Conservation (phyloP, 495 filamentous ascomycete genomes). For the Trichoderma asperelloides region DNA sequence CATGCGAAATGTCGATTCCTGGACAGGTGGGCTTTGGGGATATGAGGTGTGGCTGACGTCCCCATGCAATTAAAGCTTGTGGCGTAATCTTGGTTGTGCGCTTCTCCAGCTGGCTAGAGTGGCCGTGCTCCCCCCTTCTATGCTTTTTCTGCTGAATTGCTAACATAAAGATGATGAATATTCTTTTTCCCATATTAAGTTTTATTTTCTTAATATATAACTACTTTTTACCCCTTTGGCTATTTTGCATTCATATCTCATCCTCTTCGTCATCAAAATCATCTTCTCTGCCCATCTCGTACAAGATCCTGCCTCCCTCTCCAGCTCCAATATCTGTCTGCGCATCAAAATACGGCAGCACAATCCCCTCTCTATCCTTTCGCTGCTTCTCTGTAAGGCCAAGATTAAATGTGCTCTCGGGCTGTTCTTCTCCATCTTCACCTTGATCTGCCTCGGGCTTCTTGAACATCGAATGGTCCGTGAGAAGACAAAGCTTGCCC, state of each 20-base stretch:
- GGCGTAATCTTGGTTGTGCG: not conserved
- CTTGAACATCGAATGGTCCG: constrained; percentile 63
- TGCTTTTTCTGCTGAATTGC: too few relatives aligned
- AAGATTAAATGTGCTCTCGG: constrained; percentile 68
- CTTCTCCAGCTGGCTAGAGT: not conserved
- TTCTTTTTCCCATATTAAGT: too few relatives aligned
- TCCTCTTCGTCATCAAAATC: constrained; percentile 99
- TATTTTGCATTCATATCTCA: constrained; percentile 55
- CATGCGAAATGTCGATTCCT: not conserved
- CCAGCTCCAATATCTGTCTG: constrained; percentile 69
- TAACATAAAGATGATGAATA: too few relatives aligned
- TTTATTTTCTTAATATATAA: not conserved
- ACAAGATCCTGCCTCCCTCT: constrained; percentile 83
- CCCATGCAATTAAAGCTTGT: not conserved
- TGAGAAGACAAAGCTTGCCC: constrained; percentile 57
- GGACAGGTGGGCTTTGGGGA: not conserved
- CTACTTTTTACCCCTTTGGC: not conserved
- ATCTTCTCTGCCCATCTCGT: constrained; percentile 94
- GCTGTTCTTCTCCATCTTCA: constrained; percentile 41
- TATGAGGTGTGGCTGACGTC: not conserved
- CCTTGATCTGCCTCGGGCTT: constrained; percentile 33
- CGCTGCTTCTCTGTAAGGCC: constrained; percentile 85
- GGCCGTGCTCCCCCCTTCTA: not conserved
- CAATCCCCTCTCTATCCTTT: constrained; percentile 73
- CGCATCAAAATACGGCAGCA: constrained; percentile 92